Percentiles rank a stretch among this genome's conserved stretches.
Conservation (phyloP, 345 rosid genomes). For the Populus ilicifolia region DNA sequence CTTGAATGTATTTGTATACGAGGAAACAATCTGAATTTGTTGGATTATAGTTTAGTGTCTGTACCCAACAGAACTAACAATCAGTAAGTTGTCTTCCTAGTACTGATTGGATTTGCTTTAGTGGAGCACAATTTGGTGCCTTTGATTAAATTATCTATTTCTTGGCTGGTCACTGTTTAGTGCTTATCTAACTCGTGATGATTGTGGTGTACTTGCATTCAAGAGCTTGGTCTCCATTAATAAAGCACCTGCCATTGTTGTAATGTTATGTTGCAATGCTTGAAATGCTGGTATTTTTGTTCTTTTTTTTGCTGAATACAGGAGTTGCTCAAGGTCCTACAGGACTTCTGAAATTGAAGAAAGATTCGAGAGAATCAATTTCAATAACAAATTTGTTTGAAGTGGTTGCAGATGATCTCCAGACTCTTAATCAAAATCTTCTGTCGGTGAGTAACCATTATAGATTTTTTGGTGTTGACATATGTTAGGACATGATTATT, state of each 20-base stretch:
- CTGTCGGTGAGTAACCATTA: constrained; percentile 58
- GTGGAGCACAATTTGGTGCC: neutral
- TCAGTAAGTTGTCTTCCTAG: neutral
- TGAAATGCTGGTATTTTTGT: neutral
- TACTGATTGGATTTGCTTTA: neutral
- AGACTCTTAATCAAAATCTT: constrained; percentile 76
- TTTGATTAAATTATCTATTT: neutral
- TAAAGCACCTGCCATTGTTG: neutral
- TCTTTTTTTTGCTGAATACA: constrained; percentile 22
- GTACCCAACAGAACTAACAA: neutral
- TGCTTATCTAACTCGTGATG: neutral
- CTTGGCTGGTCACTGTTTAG: neutral
- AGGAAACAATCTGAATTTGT: neutral
- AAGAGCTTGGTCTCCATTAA: neutral
- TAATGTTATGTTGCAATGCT: neutral
- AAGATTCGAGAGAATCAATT: constrained; percentile 43
- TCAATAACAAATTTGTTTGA: constrained; percentile 65
- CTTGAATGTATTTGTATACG: neutral
- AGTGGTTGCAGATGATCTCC: constrained; percentile 81
- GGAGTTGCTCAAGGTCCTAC: constrained; percentile 51
- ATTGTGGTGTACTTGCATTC: neutral
- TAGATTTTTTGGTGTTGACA: neutral
- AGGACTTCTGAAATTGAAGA: constrained; percentile 46
- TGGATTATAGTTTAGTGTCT: neutral
- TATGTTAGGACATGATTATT: neutral